Evolutionary conservation across 768 basidiomycete species (phyloP).

Genomic region (Solioccasus polychromus): DNA sequence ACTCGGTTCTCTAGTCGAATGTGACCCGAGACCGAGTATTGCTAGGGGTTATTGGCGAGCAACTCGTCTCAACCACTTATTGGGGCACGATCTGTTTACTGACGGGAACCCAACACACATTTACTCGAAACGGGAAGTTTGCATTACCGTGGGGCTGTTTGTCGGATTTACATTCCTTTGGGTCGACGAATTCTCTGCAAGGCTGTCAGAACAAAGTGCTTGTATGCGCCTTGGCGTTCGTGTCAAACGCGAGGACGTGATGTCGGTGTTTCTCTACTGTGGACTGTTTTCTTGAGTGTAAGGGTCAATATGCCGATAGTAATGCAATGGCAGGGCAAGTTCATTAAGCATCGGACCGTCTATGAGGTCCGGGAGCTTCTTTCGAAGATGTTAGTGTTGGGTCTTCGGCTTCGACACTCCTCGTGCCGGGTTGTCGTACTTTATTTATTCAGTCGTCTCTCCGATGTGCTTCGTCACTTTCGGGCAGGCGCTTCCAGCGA

Average conservation of each 20-base stretch:
- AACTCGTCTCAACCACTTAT: constrained; percentile 29
- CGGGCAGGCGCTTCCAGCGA: constrained; percentile 39
- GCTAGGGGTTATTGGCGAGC: constrained; percentile 68
- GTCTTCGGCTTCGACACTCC: constrained; percentile 38
- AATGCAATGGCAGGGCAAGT: constrained; percentile 59
- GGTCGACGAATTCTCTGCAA: constrained; percentile 34
- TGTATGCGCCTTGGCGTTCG: constrained; percentile 25
- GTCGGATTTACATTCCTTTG: constrained; percentile 45
- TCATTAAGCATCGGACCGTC: constrained; percentile 50
- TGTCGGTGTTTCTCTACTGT: not conserved
- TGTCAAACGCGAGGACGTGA: no score
- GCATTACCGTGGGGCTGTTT: constrained; percentile 32
- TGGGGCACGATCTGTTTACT: constrained; percentile 34
- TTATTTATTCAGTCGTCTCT: constrained; percentile 36
- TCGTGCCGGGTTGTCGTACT: constrained; percentile 40
- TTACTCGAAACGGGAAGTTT: constrained; percentile 37
- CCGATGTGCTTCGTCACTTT: constrained; percentile 46
- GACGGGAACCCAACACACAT: constrained; percentile 43
- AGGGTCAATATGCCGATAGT: constrained; percentile 44
- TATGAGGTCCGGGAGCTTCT: constrained; percentile 66
- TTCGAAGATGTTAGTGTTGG: constrained; percentile 57
- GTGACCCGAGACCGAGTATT: constrained; percentile 50
- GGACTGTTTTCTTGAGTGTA: constrained; percentile 52
- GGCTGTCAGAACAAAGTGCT: constrained; percentile 44
- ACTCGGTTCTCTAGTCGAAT: constrained; percentile 48